Evolutionary conservation across 1,139 yeast genomes (phyloP).

Genomic region (Yamadazyma pseudoaaseri): DNA sequence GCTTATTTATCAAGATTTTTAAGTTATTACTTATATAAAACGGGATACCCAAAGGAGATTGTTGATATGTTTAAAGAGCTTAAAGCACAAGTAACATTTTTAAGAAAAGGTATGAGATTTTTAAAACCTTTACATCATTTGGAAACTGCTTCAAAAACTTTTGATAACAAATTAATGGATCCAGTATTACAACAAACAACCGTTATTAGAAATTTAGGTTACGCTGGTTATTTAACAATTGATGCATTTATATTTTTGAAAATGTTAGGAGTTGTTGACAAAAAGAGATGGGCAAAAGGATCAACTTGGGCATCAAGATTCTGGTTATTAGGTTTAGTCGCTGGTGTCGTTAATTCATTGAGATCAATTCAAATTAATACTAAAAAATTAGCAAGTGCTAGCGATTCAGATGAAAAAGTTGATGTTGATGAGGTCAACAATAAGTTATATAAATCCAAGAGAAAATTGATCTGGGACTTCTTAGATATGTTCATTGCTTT

Average conservation of each 20-base stretch:
- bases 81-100: constrained; percentile 60
- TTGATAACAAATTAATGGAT: constrained; percentile 72
- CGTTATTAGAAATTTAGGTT: constrained; percentile 67
- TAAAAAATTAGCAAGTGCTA: constrained; percentile 22
- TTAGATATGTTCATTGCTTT: constrained; percentile 77
- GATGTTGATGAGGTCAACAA: constrained; percentile 26
- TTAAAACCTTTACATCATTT: constrained; percentile 80
- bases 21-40: constrained; percentile 58
- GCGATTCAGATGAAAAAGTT: constrained; percentile 29
- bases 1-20: constrained; percentile 82
- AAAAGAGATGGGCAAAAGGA: constrained; percentile 33
- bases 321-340: constrained; percentile 75
- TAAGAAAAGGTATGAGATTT: constrained; percentile 83
- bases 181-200: constrained; percentile 57
- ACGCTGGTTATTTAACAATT: constrained; percentile 69
- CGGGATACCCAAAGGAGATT: constrained; percentile 54
- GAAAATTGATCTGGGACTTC: constrained; percentile 76
- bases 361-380: constrained; percentile 34
- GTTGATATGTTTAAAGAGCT: constrained; percentile 52
- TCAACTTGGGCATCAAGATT: constrained; percentile 54
- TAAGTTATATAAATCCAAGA: constrained; percentile 46
- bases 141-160: constrained; percentile 66
- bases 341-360: constrained; percentile 58
- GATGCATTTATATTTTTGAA: constrained; percentile 76
- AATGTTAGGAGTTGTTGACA: constrained; percentile 42